phyloP scores from a whole-genome alignment of 352 stramenopile genomes.

The Thalassiosira hispida region DNA sequence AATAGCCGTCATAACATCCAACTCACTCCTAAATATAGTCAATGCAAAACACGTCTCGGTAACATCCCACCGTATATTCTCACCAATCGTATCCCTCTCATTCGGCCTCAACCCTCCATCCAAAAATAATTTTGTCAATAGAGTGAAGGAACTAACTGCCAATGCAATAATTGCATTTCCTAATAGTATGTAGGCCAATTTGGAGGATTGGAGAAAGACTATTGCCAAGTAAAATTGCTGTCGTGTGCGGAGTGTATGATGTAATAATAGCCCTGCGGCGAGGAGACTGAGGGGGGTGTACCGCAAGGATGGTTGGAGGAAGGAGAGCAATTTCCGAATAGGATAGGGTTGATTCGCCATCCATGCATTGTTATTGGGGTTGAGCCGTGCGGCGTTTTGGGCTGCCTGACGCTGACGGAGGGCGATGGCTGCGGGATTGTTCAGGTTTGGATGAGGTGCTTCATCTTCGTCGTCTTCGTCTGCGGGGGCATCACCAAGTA shows the following conservation, averaged over 20 bases:
- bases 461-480: constrained; percentile 18
- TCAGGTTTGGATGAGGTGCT: constrained; percentile 17
- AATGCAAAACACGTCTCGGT: constrained; percentile 99
- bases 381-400: neutral
- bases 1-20: constrained; percentile 93
- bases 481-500: neutral
- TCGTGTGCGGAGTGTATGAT: constrained; percentile 92
- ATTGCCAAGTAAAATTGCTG: constrained; percentile 97
- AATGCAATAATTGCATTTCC: constrained; percentile 93
- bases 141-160: constrained; percentile 89
- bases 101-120: constrained; percentile 84
- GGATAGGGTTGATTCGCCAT: constrained; percentile 1
- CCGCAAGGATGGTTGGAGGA: constrained; percentile 17
- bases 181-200: constrained; percentile 94
- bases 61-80: constrained; percentile 97
- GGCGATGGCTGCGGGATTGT: constrained; percentile 41
- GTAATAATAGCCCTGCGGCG: constrained; percentile 87
- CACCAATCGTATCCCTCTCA: constrained; percentile 90
- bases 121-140: constrained; percentile 90
- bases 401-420: constrained; percentile 27
- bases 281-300: constrained; percentile 90
- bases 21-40: constrained; percentile 97
- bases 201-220: constrained; percentile 96
- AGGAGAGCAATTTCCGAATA: neutral
- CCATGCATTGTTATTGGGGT: neutral